Percentiles rank a stretch among this genome's conserved stretches.
These are phyloP conservation scores for Haemoproteus tartakovskyi DNA, from an alignment of 169 alveolate genomes.

Conservation along the genomic window DNA sequence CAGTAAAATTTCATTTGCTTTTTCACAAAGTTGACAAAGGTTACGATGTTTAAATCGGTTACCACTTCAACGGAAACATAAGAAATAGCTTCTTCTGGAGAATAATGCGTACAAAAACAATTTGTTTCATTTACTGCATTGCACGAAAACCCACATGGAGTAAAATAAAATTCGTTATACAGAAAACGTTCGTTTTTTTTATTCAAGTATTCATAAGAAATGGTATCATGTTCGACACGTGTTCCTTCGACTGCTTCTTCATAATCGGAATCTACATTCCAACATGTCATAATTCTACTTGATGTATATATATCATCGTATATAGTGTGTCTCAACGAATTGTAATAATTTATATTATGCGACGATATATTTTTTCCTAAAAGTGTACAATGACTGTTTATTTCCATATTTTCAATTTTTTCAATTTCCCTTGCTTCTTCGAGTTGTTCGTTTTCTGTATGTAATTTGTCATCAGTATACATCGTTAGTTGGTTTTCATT, in stretches of 20 bases:
- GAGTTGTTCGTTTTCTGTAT: too few relatives aligned
- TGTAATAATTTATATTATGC: too few relatives aligned
- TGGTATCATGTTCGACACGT: conserved; percentile 1
- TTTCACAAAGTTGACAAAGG: conserved; percentile 14
- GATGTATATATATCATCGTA: neutral
- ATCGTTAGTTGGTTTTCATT: too few relatives aligned
- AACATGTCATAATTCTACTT: neutral
- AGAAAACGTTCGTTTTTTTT: conserved; percentile 4
- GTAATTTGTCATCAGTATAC: too few relatives aligned
- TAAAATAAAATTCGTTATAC: conserved; percentile 37
- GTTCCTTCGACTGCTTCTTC: neutral
- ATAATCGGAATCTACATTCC: neutral
- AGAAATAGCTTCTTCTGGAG: conserved; percentile 50
- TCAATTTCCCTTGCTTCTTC: too few relatives aligned
- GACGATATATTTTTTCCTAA: too few relatives aligned
- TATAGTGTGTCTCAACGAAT: too few relatives aligned
- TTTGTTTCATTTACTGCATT: conserved; percentile 20
- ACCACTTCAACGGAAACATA: conserved; percentile 55
- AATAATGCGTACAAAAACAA: conserved; percentile 54
- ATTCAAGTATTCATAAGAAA: conserved; percentile 22
- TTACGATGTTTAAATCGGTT: neutral
- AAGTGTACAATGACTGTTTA: too few relatives aligned
- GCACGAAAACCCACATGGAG: conserved; percentile 59
- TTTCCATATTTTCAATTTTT: too few relatives aligned
- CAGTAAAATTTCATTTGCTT: conserved; percentile 48